phyloP scores from a whole-genome alignment of 768 basidiomycete genomes.

The Cystobasidium ongulense region DNA sequence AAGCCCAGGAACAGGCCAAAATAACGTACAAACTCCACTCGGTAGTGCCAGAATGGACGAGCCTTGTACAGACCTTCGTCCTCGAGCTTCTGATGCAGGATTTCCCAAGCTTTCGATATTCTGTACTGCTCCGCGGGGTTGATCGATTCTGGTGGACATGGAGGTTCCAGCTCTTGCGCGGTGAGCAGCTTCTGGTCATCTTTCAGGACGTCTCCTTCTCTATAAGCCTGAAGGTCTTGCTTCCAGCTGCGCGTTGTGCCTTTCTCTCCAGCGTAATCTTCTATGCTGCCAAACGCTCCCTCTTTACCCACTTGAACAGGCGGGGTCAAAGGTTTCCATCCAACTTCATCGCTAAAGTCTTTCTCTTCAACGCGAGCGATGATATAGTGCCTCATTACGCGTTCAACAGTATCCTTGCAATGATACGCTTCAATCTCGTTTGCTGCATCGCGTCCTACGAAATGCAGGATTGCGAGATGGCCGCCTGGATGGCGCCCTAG shows the following conservation, averaged over 20 bases:
- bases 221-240: conserved; percentile 33
- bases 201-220: conserved; percentile 4
- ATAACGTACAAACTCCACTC: conserved; percentile 78
- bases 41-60: conserved; percentile 77
- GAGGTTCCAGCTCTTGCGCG: conserved; percentile 42
- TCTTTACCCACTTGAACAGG: conserved; percentile 73
- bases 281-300: conserved; percentile 52
- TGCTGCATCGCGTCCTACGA: conserved; percentile 85
- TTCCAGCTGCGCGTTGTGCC: conserved; percentile 45
- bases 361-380: conserved; percentile 55
- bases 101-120: conserved; percentile 31
- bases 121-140: conserved; percentile 35
- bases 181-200: conserved; percentile 29
- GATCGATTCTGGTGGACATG: conserved; percentile 33
- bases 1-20: conserved; percentile 56
- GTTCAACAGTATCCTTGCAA: conserved; percentile 52
- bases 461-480: conserved; percentile 77
- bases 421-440: conserved; percentile 95
- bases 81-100: conserved; percentile 63
- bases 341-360: conserved; percentile 46
- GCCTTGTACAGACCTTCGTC: conserved; percentile 68
- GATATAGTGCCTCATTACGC: conserved; percentile 57
- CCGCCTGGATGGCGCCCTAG: conserved; percentile 85
- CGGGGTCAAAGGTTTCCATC: conserved; percentile 72
- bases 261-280: conserved; percentile 50